Evolutionary conservation across 1,284 basidiomycete genomes (phyloP).

Genomic region (Leccinum fuscescens): DNA sequence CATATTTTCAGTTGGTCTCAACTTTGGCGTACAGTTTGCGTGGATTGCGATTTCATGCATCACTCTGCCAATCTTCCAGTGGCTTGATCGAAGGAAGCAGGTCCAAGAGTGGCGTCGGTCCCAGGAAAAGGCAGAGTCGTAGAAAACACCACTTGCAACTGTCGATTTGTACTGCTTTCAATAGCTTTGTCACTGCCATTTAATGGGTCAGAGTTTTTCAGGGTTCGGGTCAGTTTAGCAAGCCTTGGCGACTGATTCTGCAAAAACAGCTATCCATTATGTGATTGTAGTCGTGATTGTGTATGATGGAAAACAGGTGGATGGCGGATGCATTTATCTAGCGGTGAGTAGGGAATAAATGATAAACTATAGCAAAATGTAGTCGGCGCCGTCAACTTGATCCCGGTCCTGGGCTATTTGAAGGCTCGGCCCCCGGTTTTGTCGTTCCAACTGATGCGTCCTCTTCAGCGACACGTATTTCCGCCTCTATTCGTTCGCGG

Average conservation of each 20-base stretch:
- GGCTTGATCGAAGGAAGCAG: slow-evolving; percentile 34
- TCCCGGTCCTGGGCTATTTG: slow-evolving; percentile 21
- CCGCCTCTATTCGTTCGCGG: slow-evolving; percentile 90
- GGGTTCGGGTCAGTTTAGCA: background rate
- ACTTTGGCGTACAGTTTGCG: slow-evolving; percentile 57
- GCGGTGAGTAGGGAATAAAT: slow-evolving; percentile 17
- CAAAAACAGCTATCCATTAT: slow-evolving; percentile 15
- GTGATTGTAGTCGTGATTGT: slow-evolving; percentile 11
- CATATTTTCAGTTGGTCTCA: slow-evolving; percentile 47
- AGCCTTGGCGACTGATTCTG: background rate
- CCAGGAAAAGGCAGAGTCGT: slow-evolving; percentile 12
- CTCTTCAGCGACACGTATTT: slow-evolving; percentile 50
- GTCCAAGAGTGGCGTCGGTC: slow-evolving; percentile 25
- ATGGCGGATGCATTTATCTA: slow-evolving; percentile 21
- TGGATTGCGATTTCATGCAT: slow-evolving; percentile 55
- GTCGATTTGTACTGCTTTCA: background rate
- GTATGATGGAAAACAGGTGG: slow-evolving; percentile 16
- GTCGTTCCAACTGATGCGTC: slow-evolving; percentile 14
- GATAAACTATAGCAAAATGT: slow-evolving; percentile 6
- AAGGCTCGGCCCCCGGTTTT: slow-evolving; percentile 21
- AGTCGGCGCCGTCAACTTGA: slow-evolving; percentile 18
- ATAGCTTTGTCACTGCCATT: background rate
- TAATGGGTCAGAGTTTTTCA: background rate
- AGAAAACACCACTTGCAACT: background rate
- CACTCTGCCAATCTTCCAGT: slow-evolving; percentile 49